Evolutionary conservation across 768 basidiomycete genomes (phyloP), one percentile per base, ranked within the genome.

Genomic region (Russula abietina): DNA sequence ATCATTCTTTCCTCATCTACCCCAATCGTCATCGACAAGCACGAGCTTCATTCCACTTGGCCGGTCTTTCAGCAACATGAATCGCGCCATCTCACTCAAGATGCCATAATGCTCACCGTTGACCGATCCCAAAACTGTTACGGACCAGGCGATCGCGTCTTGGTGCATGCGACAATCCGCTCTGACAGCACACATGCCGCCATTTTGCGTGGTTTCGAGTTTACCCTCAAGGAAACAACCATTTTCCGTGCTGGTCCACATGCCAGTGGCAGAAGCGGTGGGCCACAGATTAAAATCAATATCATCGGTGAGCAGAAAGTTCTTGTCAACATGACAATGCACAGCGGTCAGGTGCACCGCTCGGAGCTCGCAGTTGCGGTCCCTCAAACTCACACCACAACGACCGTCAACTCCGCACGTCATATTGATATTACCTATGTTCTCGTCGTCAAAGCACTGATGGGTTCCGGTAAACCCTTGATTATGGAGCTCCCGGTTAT

Each of bases 21-120:
- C 38, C 76, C 81, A 14, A 87, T 97, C 50, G 83, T 86, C 65
- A 91, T 97, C 69, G 89, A 92, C 78, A 97, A 96, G 73, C 93
- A 96, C 70, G 94, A 96, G 67, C 77, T 95, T 8, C 93, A 96
- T 70, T 89, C 93, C 4, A 87, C 91, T 1, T 97, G 94, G 94
- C 93, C 94, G 2, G 81, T 95, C 33, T 96, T 93, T 70, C 83
- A 82, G 54, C 89, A 92, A 70, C 81, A 82, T 12, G 89, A 93
- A 69, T 80, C 79, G 38, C 87, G 90, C n/a, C 79, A 82, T 17
- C 74, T 83, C 19, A 69, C 77, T 2, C 82, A 86, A 65, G 87
- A 91, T 3, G 87, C 86, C 30, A 80, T 93, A 19, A 85, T 81
- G 26, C 82, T 97, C 64, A 83, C 81, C 49, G 87, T 93, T 22